Evolutionary conservation across 1,284 basidiomycete genomes (phyloP), one percentile per base, ranked within the genome.

Genomic region (Pisolithus thermaeus): DNA sequence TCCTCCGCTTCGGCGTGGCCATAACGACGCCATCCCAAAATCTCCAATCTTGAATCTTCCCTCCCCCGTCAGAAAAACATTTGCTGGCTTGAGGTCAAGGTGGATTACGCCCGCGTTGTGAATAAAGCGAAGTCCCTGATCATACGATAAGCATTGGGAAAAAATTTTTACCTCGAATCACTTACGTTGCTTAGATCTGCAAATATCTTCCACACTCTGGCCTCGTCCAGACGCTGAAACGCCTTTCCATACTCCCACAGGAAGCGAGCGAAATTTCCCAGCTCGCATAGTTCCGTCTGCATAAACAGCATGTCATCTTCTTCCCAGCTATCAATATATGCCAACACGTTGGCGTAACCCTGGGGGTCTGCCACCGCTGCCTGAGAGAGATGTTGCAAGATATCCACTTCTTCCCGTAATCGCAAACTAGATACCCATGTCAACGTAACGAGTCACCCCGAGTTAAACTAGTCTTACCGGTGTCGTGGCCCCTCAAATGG

Each of bases 11-110:
- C 71, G 73, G 42, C 92, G 76, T 3, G 91, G 92, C 86, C 89
- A 92, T 47, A 90, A 61, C 3, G 90, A 87, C 6, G 94, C 94
- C 79, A 97, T 88, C n/a, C 97, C 97, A 76, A 99, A 99, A 70
- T 99, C 97, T 14, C 94, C 94, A 65, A 99, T 95, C 76, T 95
- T 97, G 72, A 99, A 88, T 27, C 90, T 83, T 6, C 96, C 96
- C 53, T 88, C 81, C 23, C 81, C 78, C 3, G 92, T 94, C 59
- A 99, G 81, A 65, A 99, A 93, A 51, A 99, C 87, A 66, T 99
- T 99, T 51, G 92, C 95, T 12, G 97, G 97, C 74, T 99, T 99
- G 60, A 99, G 76, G 72, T 99, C 97, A 51, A 99, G 81, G 72
- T 99, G 97, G 50, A 99, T 89, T 47, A 98, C 86, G 49, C 88